Evolutionary conservation across 306 rosid species (phyloP), one percentile per base, ranked within the genome.

Genomic region (Quillaja saponaria): DNA sequence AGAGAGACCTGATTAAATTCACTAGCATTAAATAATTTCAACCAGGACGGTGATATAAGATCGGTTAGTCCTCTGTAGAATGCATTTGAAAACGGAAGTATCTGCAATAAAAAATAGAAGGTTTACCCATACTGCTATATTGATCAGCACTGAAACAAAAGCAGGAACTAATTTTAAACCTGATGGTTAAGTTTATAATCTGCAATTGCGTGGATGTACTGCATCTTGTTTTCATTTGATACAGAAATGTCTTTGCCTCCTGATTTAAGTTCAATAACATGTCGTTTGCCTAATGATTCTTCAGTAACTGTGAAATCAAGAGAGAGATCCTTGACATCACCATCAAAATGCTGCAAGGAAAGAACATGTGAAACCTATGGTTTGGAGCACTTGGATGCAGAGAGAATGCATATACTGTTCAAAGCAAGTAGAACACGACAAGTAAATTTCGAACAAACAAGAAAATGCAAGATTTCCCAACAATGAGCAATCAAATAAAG

Each of bases 241-340:
- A 92, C 98, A 63, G 81, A 69, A 55, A 80, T 69, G 79, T 92
- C 95, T 78, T 84, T 86, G 79, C 98, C 98, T 42, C 95, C 90
- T 68, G 95, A 76, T 80, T 74, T 92, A 21, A 92, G 98, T 81
- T 92, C 98, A 62, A 86, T 58, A 76, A 82, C 79, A 42, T 81
- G 85, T 49, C 78, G 66, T 69, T 86, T 84, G 18, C 96, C 96
- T 64, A 86, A 82, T 73, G 96, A 84, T 78, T 92, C 98, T 81
- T 88, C 98, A 37, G 94, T 92, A 68, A 92, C 90, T 15, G 98
- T 88, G 79, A 92, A 92, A 81, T 92, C 98, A 71, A 92, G 85
- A 64, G 41, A 84, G 58, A 92, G 88, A 42, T 88, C 98, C 80
- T 76, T 71, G 71, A 86, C 82, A 67, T 88, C 95, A 50, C 90